These are phyloP conservation scores for Aspergillus luchuensis DNA, from an alignment of 2,329 filamentous ascomycete species.

Conservation along the genomic window DNA sequence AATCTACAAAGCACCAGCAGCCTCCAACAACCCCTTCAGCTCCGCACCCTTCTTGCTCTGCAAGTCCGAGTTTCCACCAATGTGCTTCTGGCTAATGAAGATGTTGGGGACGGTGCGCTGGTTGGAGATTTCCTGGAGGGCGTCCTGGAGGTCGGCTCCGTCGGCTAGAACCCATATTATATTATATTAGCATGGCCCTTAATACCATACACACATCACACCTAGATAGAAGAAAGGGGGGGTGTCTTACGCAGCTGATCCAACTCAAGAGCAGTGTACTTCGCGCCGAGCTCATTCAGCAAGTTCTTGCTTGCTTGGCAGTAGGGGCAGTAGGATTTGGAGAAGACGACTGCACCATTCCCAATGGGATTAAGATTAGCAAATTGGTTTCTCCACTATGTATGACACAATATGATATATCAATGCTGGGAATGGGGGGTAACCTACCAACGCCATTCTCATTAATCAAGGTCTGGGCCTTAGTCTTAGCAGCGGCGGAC, in stretches of 20 bases:
- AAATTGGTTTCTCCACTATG: background rate
- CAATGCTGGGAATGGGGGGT: background rate
- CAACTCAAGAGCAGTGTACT: slow-evolving; percentile 76
- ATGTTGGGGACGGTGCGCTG: slow-evolving; percentile 95
- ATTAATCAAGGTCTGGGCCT: slow-evolving; percentile 84
- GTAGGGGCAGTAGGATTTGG: slow-evolving; percentile 95
- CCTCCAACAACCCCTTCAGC: slow-evolving; percentile 65
- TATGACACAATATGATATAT: background rate
- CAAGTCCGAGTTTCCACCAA: slow-evolving; percentile 92
- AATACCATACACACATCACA: too few species aligned
- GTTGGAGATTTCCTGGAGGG: slow-evolving; percentile 74
- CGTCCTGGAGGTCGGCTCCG: slow-evolving; percentile 77
- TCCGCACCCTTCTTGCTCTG: slow-evolving; percentile 64
- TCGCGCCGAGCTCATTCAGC: slow-evolving; percentile 69
- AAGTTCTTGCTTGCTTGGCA: slow-evolving; percentile 77
- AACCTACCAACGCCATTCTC: slow-evolving; percentile 79
- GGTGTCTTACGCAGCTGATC: slow-evolving; percentile 69
- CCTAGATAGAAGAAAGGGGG: too few species aligned
- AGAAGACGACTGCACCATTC: slow-evolving; percentile 66
- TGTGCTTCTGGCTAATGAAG: slow-evolving; percentile 87
- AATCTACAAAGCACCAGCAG: slow-evolving; percentile 62
- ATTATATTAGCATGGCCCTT: too few species aligned
- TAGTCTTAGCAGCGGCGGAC: slow-evolving; percentile 79
- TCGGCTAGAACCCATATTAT: slow-evolving; percentile 60
- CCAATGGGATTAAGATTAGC: background rate